Evolutionary conservation across 768 basidiomycete genomes (phyloP).

Genomic region (Lactifluus rugatus): DNA sequence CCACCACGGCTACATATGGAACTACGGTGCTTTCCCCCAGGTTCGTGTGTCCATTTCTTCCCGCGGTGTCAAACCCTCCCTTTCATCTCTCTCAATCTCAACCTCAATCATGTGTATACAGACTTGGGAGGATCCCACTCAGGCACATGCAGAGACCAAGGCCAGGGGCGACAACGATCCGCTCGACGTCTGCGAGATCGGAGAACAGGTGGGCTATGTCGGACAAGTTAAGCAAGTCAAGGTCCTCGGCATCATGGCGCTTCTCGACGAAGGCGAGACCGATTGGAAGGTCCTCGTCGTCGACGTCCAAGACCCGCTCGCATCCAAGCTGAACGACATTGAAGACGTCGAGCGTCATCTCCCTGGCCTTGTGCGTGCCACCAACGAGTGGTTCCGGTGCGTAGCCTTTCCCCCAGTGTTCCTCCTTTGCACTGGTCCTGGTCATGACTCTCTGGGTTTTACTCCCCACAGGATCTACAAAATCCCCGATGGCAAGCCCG

Average conservation of each 20-base stretch:
- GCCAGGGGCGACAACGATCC: conserved; percentile 99
- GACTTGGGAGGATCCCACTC: conserved; percentile 97
- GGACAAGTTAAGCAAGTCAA: conserved; percentile 99
- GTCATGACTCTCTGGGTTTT: neutral
- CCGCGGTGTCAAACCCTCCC: neutral
- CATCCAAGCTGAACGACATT: conserved; percentile 93
- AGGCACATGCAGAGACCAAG: conserved; percentile 90
- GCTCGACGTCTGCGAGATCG: conserved; percentile 99
- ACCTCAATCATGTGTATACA: conserved; percentile 25
- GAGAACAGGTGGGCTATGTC: conserved; percentile 93
- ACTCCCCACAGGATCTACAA: conserved; percentile 69
- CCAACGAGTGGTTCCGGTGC: conserved; percentile 98
- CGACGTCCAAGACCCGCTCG: conserved; percentile 91
- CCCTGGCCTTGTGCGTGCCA: conserved; percentile 91
- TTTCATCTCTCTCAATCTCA: neutral
- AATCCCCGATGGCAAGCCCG: conserved; percentile 91
- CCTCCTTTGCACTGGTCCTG: neutral
- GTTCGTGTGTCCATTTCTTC: conserved; percentile 32
- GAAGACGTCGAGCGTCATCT: conserved; percentile 98
- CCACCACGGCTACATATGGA: conserved; percentile 99
- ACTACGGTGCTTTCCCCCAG: conserved; percentile 99
- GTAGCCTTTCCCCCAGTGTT: neutral
- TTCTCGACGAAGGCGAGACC: conserved; percentile 98
- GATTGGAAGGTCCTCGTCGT: conserved; percentile 99
- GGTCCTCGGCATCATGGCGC: conserved; percentile 99